phyloP scores from a whole-genome alignment of 1,284 basidiomycete genomes.

The Leccinum angustisporum region DNA sequence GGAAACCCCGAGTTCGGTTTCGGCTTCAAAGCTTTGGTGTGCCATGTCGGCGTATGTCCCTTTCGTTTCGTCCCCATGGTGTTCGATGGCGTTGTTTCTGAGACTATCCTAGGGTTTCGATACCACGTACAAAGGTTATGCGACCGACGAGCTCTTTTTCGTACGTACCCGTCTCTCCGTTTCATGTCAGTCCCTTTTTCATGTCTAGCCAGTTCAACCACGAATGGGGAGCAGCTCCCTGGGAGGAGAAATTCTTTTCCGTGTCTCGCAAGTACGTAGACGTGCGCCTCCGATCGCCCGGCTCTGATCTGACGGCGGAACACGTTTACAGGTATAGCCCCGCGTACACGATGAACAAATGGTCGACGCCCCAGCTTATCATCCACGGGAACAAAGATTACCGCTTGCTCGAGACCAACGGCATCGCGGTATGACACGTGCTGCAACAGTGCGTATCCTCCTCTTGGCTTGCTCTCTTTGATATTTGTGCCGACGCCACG shows the following conservation, averaged over 20 bases:
- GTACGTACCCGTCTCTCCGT: slow-evolving; percentile 42
- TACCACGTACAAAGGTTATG: slow-evolving; percentile 69
- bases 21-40: slow-evolving; percentile 86
- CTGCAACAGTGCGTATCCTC: slow-evolving; percentile 63
- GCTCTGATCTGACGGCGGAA: not conserved
- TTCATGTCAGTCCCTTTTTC: not conserved
- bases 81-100: not conserved
- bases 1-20: slow-evolving; percentile 85
- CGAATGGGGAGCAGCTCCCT: slow-evolving; percentile 81
- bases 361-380: slow-evolving; percentile 82
- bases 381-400: slow-evolving; percentile 90
- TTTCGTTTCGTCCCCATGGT: not conserved
- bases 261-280: slow-evolving; percentile 53
- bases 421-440: slow-evolving; percentile 80
- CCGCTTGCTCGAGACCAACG: slow-evolving; percentile 80
- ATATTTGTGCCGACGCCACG: not conserved
- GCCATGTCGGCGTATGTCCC: slow-evolving; percentile 76
- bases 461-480: not conserved
- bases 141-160: slow-evolving; percentile 87
- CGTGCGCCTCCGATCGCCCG: not conserved
- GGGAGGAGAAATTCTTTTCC: slow-evolving; percentile 60
- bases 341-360: slow-evolving; percentile 76
- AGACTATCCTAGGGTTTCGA: slow-evolving; percentile 56
- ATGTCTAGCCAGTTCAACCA: slow-evolving; percentile 63
- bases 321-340: slow-evolving; percentile 58